phyloP scores from a whole-genome alignment of 164 flowering plant species.

The Euptelea pleiosperma region DNA sequence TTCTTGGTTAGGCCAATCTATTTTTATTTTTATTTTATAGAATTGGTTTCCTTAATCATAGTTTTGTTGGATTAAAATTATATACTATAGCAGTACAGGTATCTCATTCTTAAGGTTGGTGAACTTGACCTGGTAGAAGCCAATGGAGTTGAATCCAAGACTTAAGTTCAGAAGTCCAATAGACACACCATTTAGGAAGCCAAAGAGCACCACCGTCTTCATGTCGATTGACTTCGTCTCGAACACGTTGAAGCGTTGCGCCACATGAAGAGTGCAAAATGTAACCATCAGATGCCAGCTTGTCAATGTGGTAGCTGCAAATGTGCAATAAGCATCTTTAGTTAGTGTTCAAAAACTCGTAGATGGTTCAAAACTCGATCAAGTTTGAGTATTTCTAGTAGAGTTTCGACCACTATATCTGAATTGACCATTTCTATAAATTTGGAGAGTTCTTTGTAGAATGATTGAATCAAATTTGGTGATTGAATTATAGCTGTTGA shows the following conservation, averaged over 20 bases:
- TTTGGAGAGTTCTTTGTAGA: no score
- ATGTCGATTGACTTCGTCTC: slow-evolving; percentile 73
- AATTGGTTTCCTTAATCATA: no score
- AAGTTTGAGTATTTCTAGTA: background rate
- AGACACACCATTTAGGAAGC: slow-evolving; percentile 85
- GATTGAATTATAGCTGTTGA: no score
- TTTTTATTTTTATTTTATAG: no score
- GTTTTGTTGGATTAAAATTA: no score
- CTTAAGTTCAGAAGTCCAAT: slow-evolving; percentile 93
- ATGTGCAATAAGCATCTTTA: background rate
- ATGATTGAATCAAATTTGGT: no score
- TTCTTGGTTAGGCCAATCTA: no score
- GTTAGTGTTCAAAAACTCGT: background rate
- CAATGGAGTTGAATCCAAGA: slow-evolving; percentile 95
- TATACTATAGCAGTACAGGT: no score
- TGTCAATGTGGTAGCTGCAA: slow-evolving; percentile 88
- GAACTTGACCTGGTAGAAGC: slow-evolving; percentile 75
- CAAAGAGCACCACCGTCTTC: slow-evolving; percentile 85
- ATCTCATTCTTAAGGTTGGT: background rate
- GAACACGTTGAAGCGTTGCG: slow-evolving; percentile 71
- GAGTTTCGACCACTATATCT: no score
- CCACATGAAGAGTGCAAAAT: slow-evolving; percentile 84
- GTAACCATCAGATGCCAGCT: slow-evolving; percentile 99
- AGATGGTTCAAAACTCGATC: background rate
- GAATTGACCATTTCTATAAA: no score